phyloP scores from a whole-genome alignment of 2,329 filamentous ascomycete species.

The Hymenoscyphus infarciens region DNA sequence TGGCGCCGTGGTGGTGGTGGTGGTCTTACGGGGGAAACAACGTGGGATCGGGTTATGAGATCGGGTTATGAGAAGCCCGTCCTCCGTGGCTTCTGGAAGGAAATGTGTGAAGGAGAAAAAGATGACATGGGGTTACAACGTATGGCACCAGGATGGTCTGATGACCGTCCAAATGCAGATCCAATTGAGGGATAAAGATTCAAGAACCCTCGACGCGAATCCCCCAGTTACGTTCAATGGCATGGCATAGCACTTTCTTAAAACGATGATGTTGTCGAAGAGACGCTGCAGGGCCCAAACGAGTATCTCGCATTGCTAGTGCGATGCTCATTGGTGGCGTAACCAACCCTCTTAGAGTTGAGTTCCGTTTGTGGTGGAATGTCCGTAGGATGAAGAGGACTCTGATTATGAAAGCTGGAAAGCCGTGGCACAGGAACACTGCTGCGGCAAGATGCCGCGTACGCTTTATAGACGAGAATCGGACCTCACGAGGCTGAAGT shows the following conservation, averaged over 20 bases:
- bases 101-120: neutral
- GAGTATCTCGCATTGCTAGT: neutral
- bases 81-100: neutral
- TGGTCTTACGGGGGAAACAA: slow-evolving; percentile 4
- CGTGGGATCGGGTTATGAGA: neutral
- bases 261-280: neutral
- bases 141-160: neutral
- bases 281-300: neutral
- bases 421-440: neutral
- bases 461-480: neutral
- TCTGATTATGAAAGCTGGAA: neutral
- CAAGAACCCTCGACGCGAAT: neutral
- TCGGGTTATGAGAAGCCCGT: neutral
- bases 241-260: too few species aligned
- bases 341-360: too few species aligned
- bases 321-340: neutral
- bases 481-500: neutral
- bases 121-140: neutral
- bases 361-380: too few species aligned
- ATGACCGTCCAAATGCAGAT: neutral
- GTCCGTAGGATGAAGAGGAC: neutral
- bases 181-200: neutral
- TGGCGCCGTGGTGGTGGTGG: too few species aligned
- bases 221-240: too few species aligned
- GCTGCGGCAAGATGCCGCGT: neutral